These are phyloP conservation scores for Stevia rebaudiana DNA, from an alignment of 140 eudicot genomes.

Conservation along the genomic window DNA sequence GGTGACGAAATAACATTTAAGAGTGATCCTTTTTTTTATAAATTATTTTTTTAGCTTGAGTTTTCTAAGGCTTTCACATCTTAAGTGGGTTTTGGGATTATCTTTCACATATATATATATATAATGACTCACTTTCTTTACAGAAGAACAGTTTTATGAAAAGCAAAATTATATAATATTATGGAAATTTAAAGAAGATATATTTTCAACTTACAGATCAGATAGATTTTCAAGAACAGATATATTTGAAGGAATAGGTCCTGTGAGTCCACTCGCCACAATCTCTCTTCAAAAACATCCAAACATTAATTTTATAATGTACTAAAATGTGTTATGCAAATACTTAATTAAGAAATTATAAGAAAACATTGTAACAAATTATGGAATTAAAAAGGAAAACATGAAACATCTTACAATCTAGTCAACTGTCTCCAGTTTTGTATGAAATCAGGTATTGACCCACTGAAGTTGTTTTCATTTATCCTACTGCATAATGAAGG, in stretches of 20 bases:
- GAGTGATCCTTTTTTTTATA: too few species aligned
- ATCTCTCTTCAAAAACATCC: slow-evolving; percentile 47
- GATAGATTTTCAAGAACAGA: slow-evolving; percentile 39
- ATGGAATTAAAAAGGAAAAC: neutral
- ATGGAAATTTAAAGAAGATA: neutral
- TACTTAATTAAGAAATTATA: neutral
- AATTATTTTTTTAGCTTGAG: too few species aligned
- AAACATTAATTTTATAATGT: neutral
- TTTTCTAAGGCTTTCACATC: too few species aligned
- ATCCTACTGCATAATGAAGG: slow-evolving; percentile 57
- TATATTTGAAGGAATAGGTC: slow-evolving; percentile 75
- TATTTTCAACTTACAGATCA: slow-evolving; percentile 53
- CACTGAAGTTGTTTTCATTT: slow-evolving; percentile 62
- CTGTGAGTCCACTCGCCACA: slow-evolving; percentile 74
- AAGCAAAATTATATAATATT: neutral
- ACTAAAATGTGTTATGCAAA: neutral
- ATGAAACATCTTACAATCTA: slow-evolving; percentile 53
- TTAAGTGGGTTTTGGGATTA: too few species aligned
- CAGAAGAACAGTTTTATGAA: neutral
- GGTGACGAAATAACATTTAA: too few species aligned
- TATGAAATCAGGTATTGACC: slow-evolving; percentile 67
- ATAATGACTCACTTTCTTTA: slow-evolving; percentile 1
- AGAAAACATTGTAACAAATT: neutral
- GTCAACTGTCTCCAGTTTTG: slow-evolving; percentile 61
- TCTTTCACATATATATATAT: too few species aligned